Evolutionary conservation across 2,329 filamentous ascomycete species (phyloP).

Genomic region (Phoma sp.): DNA sequence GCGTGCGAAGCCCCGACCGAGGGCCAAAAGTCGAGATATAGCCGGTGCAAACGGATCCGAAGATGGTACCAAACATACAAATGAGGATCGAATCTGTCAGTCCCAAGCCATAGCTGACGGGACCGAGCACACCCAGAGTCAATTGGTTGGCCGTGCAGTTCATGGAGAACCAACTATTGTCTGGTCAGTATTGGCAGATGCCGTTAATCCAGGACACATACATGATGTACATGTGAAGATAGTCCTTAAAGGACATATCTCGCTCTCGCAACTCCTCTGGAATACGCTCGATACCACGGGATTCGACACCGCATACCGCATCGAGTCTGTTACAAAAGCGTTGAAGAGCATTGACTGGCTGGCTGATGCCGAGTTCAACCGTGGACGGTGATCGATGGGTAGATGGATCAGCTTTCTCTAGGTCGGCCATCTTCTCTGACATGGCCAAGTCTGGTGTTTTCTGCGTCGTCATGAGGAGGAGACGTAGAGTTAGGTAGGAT

Average conservation of each 20-base stretch:
- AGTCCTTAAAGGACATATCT: conserved; percentile 23
- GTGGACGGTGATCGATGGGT: conserved; percentile 13
- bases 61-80: conserved; percentile 32
- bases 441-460: background rate
- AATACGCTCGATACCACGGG: conserved; percentile 43
- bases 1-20: conserved; percentile 21
- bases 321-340: conserved; percentile 31
- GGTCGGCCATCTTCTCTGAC: conserved; percentile 8
- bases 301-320: conserved; percentile 40
- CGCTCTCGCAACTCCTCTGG: conserved; percentile 33
- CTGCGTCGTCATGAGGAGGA: background rate
- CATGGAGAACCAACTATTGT: conserved; percentile 60
- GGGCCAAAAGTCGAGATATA: conserved; percentile 35
- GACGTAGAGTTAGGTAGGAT: background rate
- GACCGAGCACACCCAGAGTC: conserved; percentile 32
- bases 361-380: conserved; percentile 24
- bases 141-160: conserved; percentile 66
- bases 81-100: conserved; percentile 26
- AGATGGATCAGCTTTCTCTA: conserved; percentile 14
- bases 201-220: conserved; percentile 2
- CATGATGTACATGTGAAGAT: conserved; percentile 35
- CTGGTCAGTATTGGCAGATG: background rate
- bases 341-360: conserved; percentile 27
- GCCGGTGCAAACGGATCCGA: conserved; percentile 29
- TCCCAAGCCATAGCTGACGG: conserved; percentile 29